Conservation (phyloP, 2,329 filamentous ascomycete genomes). For the Aurifilum marmelostoma region DNA sequence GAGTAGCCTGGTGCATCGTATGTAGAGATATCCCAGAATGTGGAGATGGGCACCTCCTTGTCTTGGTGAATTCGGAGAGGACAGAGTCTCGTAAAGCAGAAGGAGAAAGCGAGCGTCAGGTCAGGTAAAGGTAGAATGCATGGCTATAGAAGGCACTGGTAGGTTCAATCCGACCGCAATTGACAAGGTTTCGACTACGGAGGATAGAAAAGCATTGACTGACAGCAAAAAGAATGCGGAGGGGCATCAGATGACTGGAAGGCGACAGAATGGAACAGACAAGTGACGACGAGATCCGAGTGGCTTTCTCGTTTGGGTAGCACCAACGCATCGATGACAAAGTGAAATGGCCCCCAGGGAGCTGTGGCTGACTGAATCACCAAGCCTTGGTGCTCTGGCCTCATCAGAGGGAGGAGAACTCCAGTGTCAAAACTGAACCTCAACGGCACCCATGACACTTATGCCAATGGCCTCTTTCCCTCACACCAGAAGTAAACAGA, state of each 20-base stretch:
- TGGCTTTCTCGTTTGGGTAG: neutral
- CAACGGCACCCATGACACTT: neutral
- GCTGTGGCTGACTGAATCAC: neutral
- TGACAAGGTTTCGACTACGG: too few species aligned
- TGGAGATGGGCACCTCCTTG: neutral
- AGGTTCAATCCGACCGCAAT: neutral
- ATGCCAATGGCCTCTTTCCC: neutral
- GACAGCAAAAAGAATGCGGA: neutral
- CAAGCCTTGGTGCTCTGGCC: neutral
- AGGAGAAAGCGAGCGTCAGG: neutral
- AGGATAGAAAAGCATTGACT: neutral
- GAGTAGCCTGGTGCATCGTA: neutral
- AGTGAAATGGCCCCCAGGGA: neutral
- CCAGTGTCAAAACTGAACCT: neutral
- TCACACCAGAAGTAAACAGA: neutral
- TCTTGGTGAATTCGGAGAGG: neutral
- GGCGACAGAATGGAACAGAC: neutral
- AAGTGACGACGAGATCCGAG: neutral
- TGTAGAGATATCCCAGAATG: neutral
- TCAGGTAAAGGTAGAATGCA: neutral
- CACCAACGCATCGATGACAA: neutral
- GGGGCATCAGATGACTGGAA: neutral
- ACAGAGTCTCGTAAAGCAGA: neutral
- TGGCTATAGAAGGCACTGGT: neutral
- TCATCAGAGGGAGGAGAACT: neutral